Evolutionary conservation across 2,329 filamentous ascomycete species (phyloP).

Genomic region (Aspergillus ochraceoroseus): DNA sequence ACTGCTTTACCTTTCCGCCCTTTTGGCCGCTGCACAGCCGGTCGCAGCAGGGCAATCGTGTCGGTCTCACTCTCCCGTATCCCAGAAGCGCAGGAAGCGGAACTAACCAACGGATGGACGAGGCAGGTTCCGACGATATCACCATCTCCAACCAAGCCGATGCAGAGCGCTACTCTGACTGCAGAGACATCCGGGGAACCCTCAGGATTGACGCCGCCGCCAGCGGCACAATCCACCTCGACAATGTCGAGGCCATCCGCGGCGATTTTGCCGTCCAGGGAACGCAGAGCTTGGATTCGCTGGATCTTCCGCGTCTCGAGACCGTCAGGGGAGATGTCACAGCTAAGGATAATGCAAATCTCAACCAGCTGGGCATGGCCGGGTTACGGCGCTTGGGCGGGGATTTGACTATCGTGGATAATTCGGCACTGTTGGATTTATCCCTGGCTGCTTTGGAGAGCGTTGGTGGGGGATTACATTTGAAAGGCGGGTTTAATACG

Average conservation of each 20-base stretch:
- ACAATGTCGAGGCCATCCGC: slow-evolving; percentile 33
- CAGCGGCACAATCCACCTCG: slow-evolving; percentile 39
- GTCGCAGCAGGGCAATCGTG: slow-evolving; percentile 9
- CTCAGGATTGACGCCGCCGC: slow-evolving; percentile 39
- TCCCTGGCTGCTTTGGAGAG: slow-evolving; percentile 17
- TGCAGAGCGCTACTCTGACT: slow-evolving; percentile 31
- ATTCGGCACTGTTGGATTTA: slow-evolving; percentile 6
- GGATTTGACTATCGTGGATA: slow-evolving; percentile 22
- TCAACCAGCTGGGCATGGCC: slow-evolving; percentile 21
- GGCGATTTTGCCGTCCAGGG: slow-evolving; percentile 23
- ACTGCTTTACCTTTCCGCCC: neutral
- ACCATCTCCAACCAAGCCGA: slow-evolving; percentile 41
- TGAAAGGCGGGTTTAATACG: slow-evolving; percentile 25
- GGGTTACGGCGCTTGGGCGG: slow-evolving; percentile 18
- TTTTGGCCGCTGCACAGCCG: neutral
- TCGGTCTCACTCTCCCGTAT: neutral
- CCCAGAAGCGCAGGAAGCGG: no score
- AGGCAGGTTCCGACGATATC: slow-evolving; percentile 38
- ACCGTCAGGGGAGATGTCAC: slow-evolving; percentile 20
- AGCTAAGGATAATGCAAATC: slow-evolving; percentile 18
- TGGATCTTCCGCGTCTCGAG: slow-evolving; percentile 22
- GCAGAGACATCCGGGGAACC: slow-evolving; percentile 40
- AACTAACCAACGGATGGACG: no score
- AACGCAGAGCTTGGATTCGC: slow-evolving; percentile 15
- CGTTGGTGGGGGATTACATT: slow-evolving; percentile 22